Evolutionary conservation across 2,329 filamentous ascomycete species (phyloP).

Genomic region (Colletotrichum acutatum): DNA sequence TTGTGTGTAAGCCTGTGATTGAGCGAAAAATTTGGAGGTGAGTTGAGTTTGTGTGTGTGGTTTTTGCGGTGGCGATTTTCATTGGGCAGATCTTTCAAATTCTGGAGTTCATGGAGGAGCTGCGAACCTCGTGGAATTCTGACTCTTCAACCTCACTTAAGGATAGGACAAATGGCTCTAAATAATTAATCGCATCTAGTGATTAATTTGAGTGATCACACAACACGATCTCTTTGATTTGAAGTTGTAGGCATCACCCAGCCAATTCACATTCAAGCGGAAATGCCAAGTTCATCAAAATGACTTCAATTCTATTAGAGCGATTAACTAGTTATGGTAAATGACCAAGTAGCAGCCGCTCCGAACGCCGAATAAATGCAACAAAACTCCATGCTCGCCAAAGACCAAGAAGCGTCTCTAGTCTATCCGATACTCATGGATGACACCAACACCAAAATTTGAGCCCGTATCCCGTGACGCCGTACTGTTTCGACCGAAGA

Average conservation of each 20-base stretch:
- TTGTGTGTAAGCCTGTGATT: not conserved
- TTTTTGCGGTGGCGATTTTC: conserved; percentile 26
- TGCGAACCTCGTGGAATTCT: conserved; percentile 26
- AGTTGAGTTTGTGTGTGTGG: conserved; percentile 18
- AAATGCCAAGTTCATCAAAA: not conserved
- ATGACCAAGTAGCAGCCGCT: not conserved
- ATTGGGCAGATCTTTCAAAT: conserved; percentile 20
- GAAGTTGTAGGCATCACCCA: not conserved
- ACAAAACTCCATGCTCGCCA: conserved; percentile 14
- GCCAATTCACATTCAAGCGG: not conserved
- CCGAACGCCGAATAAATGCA: conserved; percentile 18
- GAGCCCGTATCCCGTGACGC: conserved; percentile 3
- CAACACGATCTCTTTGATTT: not conserved
- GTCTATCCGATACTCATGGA: conserved; percentile 15
- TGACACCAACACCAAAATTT: not conserved
- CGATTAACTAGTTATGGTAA: not conserved
- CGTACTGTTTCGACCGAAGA: not conserved
- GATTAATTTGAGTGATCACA: not conserved
- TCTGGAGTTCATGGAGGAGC: conserved; percentile 34
- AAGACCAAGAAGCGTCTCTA: conserved; percentile 17
- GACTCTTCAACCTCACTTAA: not conserved
- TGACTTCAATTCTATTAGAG: conserved; percentile 28
- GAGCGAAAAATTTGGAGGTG: conserved; percentile 19
- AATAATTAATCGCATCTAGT: not conserved
- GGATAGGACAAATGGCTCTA: not conserved